Evolutionary conservation across 2,329 filamentous ascomycete species (phyloP).

Genomic region (Albifimbria verrucaria): DNA sequence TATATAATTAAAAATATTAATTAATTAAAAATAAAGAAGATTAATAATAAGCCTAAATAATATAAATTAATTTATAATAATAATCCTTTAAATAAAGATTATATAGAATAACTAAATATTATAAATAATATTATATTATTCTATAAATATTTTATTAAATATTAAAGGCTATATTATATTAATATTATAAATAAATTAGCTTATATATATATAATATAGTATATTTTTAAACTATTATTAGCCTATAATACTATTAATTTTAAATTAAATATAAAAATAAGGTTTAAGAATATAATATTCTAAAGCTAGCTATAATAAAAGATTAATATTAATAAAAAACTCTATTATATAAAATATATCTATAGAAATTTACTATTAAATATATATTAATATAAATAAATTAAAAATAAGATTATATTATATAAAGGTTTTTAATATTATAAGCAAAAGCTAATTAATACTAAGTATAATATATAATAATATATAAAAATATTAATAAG

Average conservation of each 20-base stretch:
- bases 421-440: too few species aligned
- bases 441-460: too few species aligned
- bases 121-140: background rate
- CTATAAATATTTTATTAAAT: background rate
- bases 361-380: too few species aligned
- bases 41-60: background rate
- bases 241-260: background rate
- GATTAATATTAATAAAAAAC: too few species aligned
- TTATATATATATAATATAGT: background rate
- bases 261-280: constrained; percentile 4
- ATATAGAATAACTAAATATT: background rate
- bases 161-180: too few species aligned
- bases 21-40: background rate
- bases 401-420: too few species aligned
- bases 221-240: background rate
- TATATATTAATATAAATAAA: too few species aligned
- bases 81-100: background rate
- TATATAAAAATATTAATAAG: too few species aligned
- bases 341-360: too few species aligned
- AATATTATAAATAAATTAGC: background rate
- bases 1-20: background rate
- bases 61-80: background rate
- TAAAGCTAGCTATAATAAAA: background rate
- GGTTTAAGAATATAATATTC: constrained; percentile 3
- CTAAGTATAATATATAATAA: too few species aligned